These are phyloP conservation scores for Phaeotremella skinneri DNA, from an alignment of 768 basidiomycete genomes.

Conservation along the genomic window DNA sequence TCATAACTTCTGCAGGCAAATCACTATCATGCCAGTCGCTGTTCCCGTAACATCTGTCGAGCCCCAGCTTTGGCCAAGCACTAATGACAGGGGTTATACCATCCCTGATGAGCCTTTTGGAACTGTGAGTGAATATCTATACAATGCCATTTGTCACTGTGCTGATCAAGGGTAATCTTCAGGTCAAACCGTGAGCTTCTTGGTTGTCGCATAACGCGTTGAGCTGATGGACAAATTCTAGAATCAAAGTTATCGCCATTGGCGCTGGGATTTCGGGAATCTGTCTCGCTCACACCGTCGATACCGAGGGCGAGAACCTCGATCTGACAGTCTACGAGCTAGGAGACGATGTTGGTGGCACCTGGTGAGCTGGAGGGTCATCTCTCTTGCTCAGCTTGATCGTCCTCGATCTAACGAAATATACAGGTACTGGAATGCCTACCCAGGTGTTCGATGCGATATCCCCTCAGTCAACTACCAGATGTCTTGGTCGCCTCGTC, in stretches of 20 bases:
- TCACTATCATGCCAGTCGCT: slow-evolving; percentile 2
- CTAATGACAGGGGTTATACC: slow-evolving; percentile 13
- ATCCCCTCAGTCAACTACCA: slow-evolving; percentile 55
- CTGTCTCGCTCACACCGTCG: slow-evolving; percentile 7
- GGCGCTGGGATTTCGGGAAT: slow-evolving; percentile 20
- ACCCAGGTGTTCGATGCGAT: slow-evolving; percentile 55
- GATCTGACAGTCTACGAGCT: slow-evolving; percentile 12
- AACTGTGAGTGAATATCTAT: slow-evolving; percentile 3
- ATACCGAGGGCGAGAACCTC: neutral
- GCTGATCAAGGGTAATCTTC: neutral
- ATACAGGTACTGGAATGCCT: slow-evolving; percentile 21
- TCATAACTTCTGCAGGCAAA: neutral
- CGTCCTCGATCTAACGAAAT: neutral
- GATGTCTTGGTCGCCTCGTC: slow-evolving; percentile 61
- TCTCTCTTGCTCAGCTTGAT: neutral
- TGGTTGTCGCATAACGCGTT: neutral
- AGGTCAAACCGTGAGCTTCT: slow-evolving; percentile 4
- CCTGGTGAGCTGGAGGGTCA: too few species aligned
- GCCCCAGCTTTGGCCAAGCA: slow-evolving; percentile 4
- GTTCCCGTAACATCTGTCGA: neutral
- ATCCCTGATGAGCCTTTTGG: slow-evolving; percentile 16
- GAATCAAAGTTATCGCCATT: slow-evolving; percentile 18
- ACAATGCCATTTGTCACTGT: neutral
- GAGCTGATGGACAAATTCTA: neutral
- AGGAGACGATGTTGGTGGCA: slow-evolving; percentile 7